Evolutionary conservation across 306 rosid species (phyloP).

Genomic region (Vachellia pachyceras): DNA sequence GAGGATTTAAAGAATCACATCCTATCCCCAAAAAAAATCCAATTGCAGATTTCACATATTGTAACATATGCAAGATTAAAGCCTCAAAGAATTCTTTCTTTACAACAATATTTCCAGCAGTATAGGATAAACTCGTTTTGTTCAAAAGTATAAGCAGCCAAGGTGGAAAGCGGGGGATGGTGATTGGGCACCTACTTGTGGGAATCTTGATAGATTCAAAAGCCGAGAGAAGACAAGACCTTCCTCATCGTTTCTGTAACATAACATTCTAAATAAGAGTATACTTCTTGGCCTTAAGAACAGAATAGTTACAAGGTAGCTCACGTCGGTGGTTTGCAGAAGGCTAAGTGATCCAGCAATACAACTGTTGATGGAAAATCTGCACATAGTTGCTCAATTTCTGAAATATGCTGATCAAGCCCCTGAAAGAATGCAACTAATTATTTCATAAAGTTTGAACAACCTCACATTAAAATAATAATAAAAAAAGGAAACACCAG

Average conservation of each 20-base stretch:
- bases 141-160: background rate
- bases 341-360: slow-evolving; percentile 84
- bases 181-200: slow-evolving; percentile 57
- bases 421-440: slow-evolving; percentile 61
- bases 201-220: slow-evolving; percentile 77
- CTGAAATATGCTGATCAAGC: slow-evolving; percentile 72
- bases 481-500: background rate
- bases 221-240: slow-evolving; percentile 64
- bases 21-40: background rate
- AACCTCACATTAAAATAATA: background rate
- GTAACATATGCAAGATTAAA: background rate
- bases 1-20: background rate
- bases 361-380: slow-evolving; percentile 84
- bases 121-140: slow-evolving; percentile 2
- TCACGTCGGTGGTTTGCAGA: slow-evolving; percentile 89
- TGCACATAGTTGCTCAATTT: slow-evolving; percentile 79
- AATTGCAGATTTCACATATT: background rate
- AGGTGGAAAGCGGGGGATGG: background rate
- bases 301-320: slow-evolving; percentile 20
- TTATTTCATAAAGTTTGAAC: slow-evolving; percentile 19
- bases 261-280: slow-evolving; percentile 35
- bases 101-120: background rate
- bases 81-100: background rate
- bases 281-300: slow-evolving; percentile 10
- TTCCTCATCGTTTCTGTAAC: slow-evolving; percentile 79